Evolutionary conservation across 805 yeast genomes (phyloP).

Genomic region (Ogataea trehaloabstinens): DNA sequence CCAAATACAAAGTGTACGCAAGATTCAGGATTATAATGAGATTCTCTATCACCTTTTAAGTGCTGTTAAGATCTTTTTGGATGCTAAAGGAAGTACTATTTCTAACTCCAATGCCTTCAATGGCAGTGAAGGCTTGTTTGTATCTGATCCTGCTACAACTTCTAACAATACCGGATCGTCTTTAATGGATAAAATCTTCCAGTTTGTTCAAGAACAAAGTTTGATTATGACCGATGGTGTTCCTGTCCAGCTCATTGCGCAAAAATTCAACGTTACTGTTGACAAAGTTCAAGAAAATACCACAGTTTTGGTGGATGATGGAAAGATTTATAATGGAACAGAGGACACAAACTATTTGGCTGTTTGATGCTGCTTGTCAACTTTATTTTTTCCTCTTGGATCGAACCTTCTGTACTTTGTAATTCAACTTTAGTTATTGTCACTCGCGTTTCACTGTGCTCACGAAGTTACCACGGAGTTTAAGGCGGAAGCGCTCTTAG

Average conservation of each 20-base stretch:
- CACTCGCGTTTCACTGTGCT: too few relatives aligned
- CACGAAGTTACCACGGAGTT: slow-evolving; percentile 8
- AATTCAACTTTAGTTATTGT: background rate
- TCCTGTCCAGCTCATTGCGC: slow-evolving; percentile 61
- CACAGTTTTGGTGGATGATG: slow-evolving; percentile 59
- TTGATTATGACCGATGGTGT: slow-evolving; percentile 72
- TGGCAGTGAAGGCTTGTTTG: slow-evolving; percentile 32
- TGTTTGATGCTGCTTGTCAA: slow-evolving; percentile 30
- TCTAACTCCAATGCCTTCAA: slow-evolving; percentile 24
- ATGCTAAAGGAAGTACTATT: slow-evolving; percentile 44
- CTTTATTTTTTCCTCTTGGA: slow-evolving; percentile 3
- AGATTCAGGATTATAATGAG: slow-evolving; percentile 62
- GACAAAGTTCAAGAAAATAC: slow-evolving; percentile 51
- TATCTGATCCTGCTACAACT: slow-evolving; percentile 31
- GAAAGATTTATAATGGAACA: slow-evolving; percentile 64
- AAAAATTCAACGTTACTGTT: slow-evolving; percentile 48
- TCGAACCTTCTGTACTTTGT: slow-evolving; percentile 20
- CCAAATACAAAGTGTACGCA: slow-evolving; percentile 59
- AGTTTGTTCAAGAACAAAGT: slow-evolving; percentile 48
- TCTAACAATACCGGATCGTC: slow-evolving; percentile 24
- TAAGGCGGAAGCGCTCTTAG: slow-evolving; percentile 25
- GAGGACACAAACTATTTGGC: slow-evolving; percentile 64
- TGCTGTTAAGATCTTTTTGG: slow-evolving; percentile 57
- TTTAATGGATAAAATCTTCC: slow-evolving; percentile 43
- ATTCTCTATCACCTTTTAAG: slow-evolving; percentile 65